Evolutionary conservation across 768 basidiomycete species (phyloP), one percentile per base, ranked within the genome.

Genomic region (Lactarius trivialis): DNA sequence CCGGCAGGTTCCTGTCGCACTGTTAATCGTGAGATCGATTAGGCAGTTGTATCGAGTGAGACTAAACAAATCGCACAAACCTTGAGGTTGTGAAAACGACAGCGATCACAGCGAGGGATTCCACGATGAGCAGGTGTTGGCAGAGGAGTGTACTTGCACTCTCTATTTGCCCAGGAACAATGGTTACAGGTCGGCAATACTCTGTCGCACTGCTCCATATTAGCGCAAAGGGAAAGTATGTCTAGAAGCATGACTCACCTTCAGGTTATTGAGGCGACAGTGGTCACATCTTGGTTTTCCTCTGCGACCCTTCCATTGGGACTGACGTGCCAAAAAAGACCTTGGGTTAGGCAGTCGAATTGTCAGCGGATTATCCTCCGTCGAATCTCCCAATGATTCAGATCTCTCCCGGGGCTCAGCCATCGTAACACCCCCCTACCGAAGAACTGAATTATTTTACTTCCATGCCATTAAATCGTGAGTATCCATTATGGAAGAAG

Each of bases 251-350:
- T 53, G 59, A 76, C 82, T 69, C 60, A 86, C 86, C 77, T 87
- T 88, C 63, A 88, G 76, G 74, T 88, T 88, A 70, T 84, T 84
- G 60, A 82, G 69, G 34, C 86, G 84, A 74, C 86, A 88, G 67
- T 85, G 81, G 74, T 88, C 86, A 68, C 86, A 88, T 54, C 86
- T 79, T 66, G 86, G 85, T 69, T 88, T 88, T 56, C 86, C 86
- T 74, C 86, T 78, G 61, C 85, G 80, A 61, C 86, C 85, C 65
- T 86, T 85, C 86, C 86, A 88, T 60, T 84, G 83, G 45, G 85
- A 88, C 71, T 84, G 85, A 63, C 81, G 83, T 69, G 81, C 83
- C 81, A 83, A 80, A 72, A 81, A 86, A 56, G 82, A 77, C 75
- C 82, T 84, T 37, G 83, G 82, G 68, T 85, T 86, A 3, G 85